phyloP scores from a whole-genome alignment of 176 grass and related monocot species.

The Triticum monococcum region DNA sequence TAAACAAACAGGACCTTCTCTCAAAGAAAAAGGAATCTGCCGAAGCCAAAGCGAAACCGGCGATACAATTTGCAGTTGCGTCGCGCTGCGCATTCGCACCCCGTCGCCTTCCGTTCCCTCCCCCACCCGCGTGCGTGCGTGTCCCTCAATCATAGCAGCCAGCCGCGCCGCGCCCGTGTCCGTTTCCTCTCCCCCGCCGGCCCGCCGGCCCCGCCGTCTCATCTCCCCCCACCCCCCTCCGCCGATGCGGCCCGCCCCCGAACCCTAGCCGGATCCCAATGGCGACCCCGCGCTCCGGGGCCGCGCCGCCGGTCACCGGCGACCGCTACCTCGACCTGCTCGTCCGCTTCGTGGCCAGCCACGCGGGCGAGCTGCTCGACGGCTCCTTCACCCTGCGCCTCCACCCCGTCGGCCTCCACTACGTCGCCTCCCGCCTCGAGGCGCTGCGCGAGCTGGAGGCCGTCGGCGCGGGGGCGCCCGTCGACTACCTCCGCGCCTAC shows the following conservation, averaged over 20 bases:
- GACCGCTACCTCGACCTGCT: slow-evolving; percentile 89
- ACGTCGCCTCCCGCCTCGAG: slow-evolving; percentile 89
- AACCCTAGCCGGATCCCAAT: slow-evolving; percentile 58
- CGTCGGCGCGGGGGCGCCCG: slow-evolving; percentile 81
- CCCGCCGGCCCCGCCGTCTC: slow-evolving; percentile 3
- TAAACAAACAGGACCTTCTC: neutral
- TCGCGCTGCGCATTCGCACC: slow-evolving; percentile 7
- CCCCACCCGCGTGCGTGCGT: slow-evolving; percentile 23
- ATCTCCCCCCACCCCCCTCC: neutral
- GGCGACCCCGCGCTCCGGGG: slow-evolving; percentile 22
- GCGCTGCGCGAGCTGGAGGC: slow-evolving; percentile 87
- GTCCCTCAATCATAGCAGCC: slow-evolving; percentile 42
- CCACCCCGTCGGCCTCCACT: slow-evolving; percentile 90
- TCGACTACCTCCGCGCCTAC: slow-evolving; percentile 97
- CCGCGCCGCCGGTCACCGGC: slow-evolving; percentile 56
- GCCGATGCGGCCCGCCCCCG: slow-evolving; percentile 28
- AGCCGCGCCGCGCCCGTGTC: slow-evolving; percentile 22
- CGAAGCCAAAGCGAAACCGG: slow-evolving; percentile 6
- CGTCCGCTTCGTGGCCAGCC: slow-evolving; percentile 60
- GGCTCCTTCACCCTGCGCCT: slow-evolving; percentile 79
- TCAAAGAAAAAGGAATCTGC: neutral
- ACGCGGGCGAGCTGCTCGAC: slow-evolving; percentile 73
- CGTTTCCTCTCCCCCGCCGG: slow-evolving; percentile 26
- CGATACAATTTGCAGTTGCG: slow-evolving; percentile 10
- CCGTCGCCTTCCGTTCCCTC: slow-evolving; percentile 26